Percentiles rank a stretch among this genome's conserved stretches.
Evolutionary conservation across 139 green algal species (phyloP).

Genomic region (Cymbomonas tetramitiformis): DNA sequence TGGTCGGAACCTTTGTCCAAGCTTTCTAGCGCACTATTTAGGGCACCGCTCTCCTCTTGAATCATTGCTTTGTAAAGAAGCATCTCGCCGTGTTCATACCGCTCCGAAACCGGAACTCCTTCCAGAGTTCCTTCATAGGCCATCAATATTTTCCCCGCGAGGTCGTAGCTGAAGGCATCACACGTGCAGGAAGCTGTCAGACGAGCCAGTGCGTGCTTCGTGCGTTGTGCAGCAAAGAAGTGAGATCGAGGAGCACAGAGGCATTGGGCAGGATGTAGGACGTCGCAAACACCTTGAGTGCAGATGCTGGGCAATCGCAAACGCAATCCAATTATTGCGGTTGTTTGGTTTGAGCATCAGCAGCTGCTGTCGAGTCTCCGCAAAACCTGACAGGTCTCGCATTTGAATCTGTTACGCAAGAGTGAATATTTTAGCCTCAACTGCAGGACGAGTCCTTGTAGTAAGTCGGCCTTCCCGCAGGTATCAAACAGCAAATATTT

Average conservation of each 20-base stretch:
- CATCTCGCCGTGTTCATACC: conserved; percentile 91
- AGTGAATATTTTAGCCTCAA: too few relatives aligned
- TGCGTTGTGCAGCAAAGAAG: too few relatives aligned
- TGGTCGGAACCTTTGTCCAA: conserved; percentile 39
- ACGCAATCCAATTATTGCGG: conserved; percentile 75
- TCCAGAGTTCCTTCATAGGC: conserved; percentile 38
- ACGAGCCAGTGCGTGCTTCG: too few relatives aligned
- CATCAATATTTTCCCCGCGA: conserved; percentile 20
- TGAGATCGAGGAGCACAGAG: too few relatives aligned
- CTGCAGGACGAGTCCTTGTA: too few relatives aligned
- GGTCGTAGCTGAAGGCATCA: too few relatives aligned
- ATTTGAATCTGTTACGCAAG: conserved; percentile 78
- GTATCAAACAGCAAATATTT: too few relatives aligned
- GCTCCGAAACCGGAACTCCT: conserved; percentile 41
- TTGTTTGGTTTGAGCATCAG: conserved; percentile 60
- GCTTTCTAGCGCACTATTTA: conserved; percentile 42
- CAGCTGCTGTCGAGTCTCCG: conserved; percentile 74
- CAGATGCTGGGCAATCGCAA: conserved; percentile 82
- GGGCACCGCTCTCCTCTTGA: conserved; percentile 56
- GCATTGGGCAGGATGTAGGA: too few relatives aligned
- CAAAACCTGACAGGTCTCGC: conserved; percentile 72
- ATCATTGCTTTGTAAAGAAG: conserved; percentile 79
- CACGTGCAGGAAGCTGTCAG: too few relatives aligned
- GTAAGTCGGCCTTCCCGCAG: too few relatives aligned
- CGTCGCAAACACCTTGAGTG: too few relatives aligned